Conservation (phyloP, 139 green algal species). For the Tetratostichococcus sp. region DNA sequence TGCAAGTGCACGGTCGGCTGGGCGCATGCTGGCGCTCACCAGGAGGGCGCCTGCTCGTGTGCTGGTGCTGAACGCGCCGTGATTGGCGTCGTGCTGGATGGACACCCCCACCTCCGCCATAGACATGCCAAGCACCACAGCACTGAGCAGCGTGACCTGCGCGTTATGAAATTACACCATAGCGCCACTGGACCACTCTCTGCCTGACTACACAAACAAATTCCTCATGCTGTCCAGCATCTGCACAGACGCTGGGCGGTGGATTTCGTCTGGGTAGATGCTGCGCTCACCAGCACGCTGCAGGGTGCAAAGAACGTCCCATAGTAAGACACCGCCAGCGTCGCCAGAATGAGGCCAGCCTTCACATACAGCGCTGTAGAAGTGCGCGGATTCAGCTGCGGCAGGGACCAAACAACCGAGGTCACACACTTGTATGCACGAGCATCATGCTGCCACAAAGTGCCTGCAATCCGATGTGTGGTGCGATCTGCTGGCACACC, state of each 20-base stretch:
- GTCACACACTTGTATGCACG: too few relatives aligned
- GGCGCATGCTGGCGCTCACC: background rate
- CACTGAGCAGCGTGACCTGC: constrained; percentile 30
- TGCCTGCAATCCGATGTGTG: too few relatives aligned
- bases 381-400: constrained; percentile 51
- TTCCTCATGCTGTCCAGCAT: too few relatives aligned
- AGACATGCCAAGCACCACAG: constrained; percentile 41
- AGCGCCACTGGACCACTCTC: too few relatives aligned
- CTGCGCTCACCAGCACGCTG: constrained; percentile 31
- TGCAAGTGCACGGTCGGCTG: too few relatives aligned
- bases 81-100: constrained; percentile 69
- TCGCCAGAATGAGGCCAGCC: constrained; percentile 39
- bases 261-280: too few relatives aligned
- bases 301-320: constrained; percentile 42
- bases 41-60: constrained; percentile 28
- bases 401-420: too few relatives aligned
- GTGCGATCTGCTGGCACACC: too few relatives aligned
- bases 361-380: constrained; percentile 59
- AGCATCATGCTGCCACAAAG: too few relatives aligned
- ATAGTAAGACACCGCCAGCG: constrained; percentile 33
- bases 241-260: too few relatives aligned
- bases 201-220: too few relatives aligned
- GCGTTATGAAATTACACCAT: background rate
- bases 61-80: constrained; percentile 51
- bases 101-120: constrained; percentile 61